phyloP scores from a whole-genome alignment of 495 filamentous ascomycete genomes.

The Haplographium delicatum region DNA sequence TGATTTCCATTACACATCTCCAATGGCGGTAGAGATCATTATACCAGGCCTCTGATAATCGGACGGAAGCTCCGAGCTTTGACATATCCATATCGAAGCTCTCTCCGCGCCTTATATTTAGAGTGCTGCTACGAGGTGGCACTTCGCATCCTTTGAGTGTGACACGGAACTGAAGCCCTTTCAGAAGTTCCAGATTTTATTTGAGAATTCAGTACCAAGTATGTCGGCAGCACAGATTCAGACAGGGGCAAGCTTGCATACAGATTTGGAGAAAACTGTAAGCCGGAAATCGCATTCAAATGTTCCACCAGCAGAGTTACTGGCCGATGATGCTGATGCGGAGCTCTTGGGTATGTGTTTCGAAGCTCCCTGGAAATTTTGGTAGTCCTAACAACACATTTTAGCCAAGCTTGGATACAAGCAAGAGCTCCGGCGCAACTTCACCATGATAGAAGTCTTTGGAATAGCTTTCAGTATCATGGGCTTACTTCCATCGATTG shows the following conservation, averaged over 20 bases:
- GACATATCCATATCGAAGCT: neutral
- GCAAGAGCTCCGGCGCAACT: constrained; percentile 63
- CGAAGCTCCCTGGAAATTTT: neutral
- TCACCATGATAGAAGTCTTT: constrained; percentile 61
- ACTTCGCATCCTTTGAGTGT: neutral
- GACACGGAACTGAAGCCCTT: neutral
- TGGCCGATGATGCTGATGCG: constrained; percentile 26
- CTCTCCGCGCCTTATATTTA: neutral
- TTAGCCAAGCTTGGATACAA: constrained; percentile 61
- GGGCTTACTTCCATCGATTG: constrained; percentile 67
- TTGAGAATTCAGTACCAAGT: neutral
- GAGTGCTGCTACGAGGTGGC: no score
- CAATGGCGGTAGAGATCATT: neutral
- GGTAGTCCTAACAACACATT: constrained; percentile 15
- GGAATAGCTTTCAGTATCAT: constrained; percentile 71
- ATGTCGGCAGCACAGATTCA: neutral
- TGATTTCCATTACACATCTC: constrained; percentile 4
- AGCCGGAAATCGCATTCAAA: constrained; percentile 14
- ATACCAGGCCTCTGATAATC: constrained; percentile 1
- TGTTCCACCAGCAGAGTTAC: constrained; percentile 12
- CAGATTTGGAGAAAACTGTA: constrained; percentile 19
- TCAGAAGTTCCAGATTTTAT: neutral
- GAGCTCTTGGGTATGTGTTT: constrained; percentile 25
- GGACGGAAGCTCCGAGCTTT: constrained; percentile 7
- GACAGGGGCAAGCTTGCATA: constrained; percentile 4